These are phyloP conservation scores for Moesziomyces globuligerus DNA, from an alignment of 1,284 basidiomycete genomes.

Conservation along the genomic window DNA sequence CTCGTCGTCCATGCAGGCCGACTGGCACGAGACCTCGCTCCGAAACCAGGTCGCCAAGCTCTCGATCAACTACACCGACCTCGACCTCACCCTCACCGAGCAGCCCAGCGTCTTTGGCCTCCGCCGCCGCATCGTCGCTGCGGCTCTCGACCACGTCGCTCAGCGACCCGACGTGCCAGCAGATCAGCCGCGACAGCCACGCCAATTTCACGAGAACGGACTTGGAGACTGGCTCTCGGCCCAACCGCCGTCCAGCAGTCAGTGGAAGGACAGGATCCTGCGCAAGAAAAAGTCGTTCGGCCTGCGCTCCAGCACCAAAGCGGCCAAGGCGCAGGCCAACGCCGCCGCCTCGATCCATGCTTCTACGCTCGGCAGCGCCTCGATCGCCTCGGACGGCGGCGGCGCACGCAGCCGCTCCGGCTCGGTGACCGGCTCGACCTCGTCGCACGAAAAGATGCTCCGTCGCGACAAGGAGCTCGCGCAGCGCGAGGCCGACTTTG, in stretches of 20 bases:
- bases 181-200: neutral
- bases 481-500: constrained; percentile 35
- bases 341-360: constrained; percentile 8
- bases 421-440: constrained; percentile 1
- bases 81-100: constrained; percentile 28
- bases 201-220: constrained; percentile 11
- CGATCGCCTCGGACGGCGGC: neutral
- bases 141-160: constrained; percentile 25
- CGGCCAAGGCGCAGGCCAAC: constrained; percentile 13
- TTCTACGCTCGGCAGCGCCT: constrained; percentile 23
- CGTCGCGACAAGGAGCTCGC: constrained; percentile 34
- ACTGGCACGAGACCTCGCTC: constrained; percentile 36
- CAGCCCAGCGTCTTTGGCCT: constrained; percentile 42
- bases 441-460: constrained; percentile 35
- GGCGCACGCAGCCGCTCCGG: constrained; percentile 7
- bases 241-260: neutral
- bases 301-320: too few species aligned
- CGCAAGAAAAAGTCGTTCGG: constrained; percentile 41
- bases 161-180: neutral
- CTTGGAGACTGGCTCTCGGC: constrained; percentile 21
- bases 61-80: constrained; percentile 23
- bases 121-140: constrained; percentile 35
- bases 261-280: constrained; percentile 33
- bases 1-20: constrained; percentile 33
- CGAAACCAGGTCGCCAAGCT: constrained; percentile 38